Base-by-base conservation (phyloP, 768 basidiomycete species). In the Infundibulicybe gibba region DNA sequence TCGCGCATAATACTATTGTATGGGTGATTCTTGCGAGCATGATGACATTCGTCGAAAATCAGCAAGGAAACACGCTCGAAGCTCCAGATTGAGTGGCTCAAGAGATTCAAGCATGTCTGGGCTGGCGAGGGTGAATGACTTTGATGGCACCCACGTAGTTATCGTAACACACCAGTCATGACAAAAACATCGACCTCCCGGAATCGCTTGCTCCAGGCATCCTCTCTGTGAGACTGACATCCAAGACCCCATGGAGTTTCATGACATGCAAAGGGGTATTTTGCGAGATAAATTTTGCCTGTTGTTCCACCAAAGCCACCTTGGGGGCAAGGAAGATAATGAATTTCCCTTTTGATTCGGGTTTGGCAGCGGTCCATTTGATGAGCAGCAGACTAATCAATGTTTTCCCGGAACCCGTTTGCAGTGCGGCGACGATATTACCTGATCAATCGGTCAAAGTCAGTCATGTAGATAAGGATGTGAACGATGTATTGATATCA, bases 301-400 rank as follows among this genome's bases (percentile, higher is more conserved):
- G 90, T 59, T 94, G 93, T 52, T 87, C 80, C 16, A 94, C 93
- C 13, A 95, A 76, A 2, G 89, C 76, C 3, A 92, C 90, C 54
- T 86, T 86, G 0, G 93, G 93, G 2, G 90, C 90, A 31, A 94
- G 74, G 58, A 94, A 94, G 9, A 92, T 75, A 52, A 84, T 74
- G 40, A 79, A 75, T 62, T 87, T 89, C 44, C 73, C 75, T 35
- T 65, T 54, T 1, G 76, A 71, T 13, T 61, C 54, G 15, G 78
- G 70, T 49, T 77, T 77, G 0, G 77, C 57, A 15, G 80, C 71
- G 46, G 87, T 74, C 84, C 85, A 90, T 66, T 85, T 84, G 56
- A 93, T 84, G 48, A 94, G 71, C 15, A 90, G 67, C 3, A 87
- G 68, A 9, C 83, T 79, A 39, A 90, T 85, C 48, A 84, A 79